These are phyloP conservation scores for Septoria petroselini DNA, from an alignment of 2,329 filamentous ascomycete species.

Conservation along the genomic window DNA sequence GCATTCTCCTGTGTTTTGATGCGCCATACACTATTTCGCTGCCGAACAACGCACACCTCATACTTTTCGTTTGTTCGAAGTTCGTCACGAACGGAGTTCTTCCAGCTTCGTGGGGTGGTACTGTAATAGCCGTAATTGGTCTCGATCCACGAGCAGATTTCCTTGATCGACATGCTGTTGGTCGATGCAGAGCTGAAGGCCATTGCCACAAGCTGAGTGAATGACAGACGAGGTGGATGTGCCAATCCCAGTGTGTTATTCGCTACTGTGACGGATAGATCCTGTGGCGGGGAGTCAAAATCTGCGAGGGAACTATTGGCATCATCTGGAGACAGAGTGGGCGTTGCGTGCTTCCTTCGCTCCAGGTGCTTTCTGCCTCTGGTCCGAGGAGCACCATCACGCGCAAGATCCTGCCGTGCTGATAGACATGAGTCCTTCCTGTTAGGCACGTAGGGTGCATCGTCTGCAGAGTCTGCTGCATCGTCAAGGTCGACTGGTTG, in stretches of 20 bases:
- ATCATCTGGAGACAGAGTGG: not conserved
- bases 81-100: conserved; percentile 9
- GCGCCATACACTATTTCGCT: conserved; percentile 8
- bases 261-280: no score
- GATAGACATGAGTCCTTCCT: no score
- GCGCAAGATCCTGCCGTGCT: no score
- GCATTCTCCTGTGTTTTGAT: not conserved
- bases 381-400: no score
- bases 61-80: conserved; percentile 8
- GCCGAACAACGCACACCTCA: conserved; percentile 3
- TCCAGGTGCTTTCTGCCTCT: no score
- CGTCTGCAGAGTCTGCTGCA: no score
- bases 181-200: conserved; percentile 5
- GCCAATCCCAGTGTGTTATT: not conserved
- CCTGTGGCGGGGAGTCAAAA: no score
- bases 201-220: conserved; percentile 6
- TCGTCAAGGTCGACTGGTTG: no score
- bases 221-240: conserved; percentile 7
- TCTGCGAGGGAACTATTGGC: not conserved
- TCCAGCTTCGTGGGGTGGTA: conserved; percentile 9
- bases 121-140: conserved; percentile 11
- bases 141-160: conserved; percentile 12
- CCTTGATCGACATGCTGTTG: conserved; percentile 3
- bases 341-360: not conserved
- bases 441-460: no score